phyloP scores from a whole-genome alignment of 1,139 yeast species.

The Starmera stellimalicola region DNA sequence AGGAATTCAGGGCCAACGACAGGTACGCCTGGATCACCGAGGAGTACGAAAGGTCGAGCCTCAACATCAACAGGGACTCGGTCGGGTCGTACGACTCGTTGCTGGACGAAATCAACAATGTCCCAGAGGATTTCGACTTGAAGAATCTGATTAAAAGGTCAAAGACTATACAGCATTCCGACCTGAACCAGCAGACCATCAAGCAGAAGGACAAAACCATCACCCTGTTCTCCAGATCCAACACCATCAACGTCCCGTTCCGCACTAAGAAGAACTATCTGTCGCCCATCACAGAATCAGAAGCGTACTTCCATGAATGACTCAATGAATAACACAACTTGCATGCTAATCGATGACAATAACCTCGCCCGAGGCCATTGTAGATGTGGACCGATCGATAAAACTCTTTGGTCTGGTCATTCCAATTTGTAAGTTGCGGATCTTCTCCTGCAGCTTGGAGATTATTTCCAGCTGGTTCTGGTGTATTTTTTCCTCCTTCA shows the following conservation, averaged over 20 bases:
- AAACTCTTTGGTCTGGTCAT: conserved; percentile 2
- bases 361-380: neutral
- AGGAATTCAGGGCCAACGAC: conserved; percentile 12
- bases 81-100: conserved; percentile 15
- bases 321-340: too few species aligned
- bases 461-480: conserved; percentile 7
- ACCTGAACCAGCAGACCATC: conserved; percentile 30
- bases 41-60: conserved; percentile 25
- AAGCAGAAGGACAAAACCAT: conserved; percentile 46
- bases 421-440: conserved; percentile 1
- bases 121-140: conserved; percentile 55
- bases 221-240: conserved; percentile 33
- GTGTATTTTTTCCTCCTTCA: conserved; percentile 8
- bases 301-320: too few species aligned
- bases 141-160: conserved; percentile 21
- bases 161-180: conserved; percentile 7
- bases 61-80: conserved; percentile 2
- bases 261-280: conserved; percentile 1
- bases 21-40: conserved; percentile 32
- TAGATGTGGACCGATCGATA: neutral
- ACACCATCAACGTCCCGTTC: conserved; percentile 1
- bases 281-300: too few species aligned
- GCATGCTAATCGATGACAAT: neutral
- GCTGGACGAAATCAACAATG: conserved; percentile 25
- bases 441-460: conserved; percentile 7